Evolutionary conservation across 23 red algal genomes (phyloP).

Genomic region (Gracilaria gracilis): DNA sequence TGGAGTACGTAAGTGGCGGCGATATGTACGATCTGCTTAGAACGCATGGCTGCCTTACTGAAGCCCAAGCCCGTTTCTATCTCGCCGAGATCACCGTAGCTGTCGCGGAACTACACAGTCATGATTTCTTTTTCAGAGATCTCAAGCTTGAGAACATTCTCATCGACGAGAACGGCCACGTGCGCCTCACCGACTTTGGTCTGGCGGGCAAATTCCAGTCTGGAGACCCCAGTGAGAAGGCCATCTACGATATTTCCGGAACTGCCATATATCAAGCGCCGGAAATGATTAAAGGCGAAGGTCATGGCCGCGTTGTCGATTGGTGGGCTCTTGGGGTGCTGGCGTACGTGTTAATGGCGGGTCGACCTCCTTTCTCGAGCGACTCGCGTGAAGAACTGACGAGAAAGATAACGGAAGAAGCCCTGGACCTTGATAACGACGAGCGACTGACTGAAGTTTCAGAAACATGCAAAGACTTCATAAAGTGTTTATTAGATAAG

Average conservation of each 20-base stretch:
- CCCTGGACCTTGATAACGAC: conserved; percentile 72
- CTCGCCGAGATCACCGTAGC: conserved; percentile 85
- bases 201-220: conserved; percentile 83
- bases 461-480: conserved; percentile 69
- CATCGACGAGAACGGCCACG: conserved; percentile 89
- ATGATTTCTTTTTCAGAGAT: conserved; percentile 92
- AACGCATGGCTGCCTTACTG: conserved; percentile 69
- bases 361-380: conserved; percentile 87
- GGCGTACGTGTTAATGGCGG: conserved; percentile 87
- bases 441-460: conserved; percentile 39
- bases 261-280: conserved; percentile 97
- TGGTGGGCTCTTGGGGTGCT: conserved; percentile 98
- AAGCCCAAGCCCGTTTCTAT: conserved; percentile 84
- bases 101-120: conserved; percentile 79
- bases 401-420: conserved; percentile 64
- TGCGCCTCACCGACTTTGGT: conserved; percentile 98
- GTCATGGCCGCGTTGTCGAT: conserved; percentile 96
- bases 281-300: conserved; percentile 91
- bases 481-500: conserved; percentile 82
- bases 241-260: conserved; percentile 83
- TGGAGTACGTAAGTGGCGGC: conserved; percentile 95
- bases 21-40: conserved; percentile 92
- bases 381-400: conserved; percentile 81
- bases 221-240: conserved; percentile 55
- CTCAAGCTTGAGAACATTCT: conserved; percentile 99